phyloP scores from a whole-genome alignment of 2,329 filamentous ascomycete genomes.

The Penicillium sp. region DNA sequence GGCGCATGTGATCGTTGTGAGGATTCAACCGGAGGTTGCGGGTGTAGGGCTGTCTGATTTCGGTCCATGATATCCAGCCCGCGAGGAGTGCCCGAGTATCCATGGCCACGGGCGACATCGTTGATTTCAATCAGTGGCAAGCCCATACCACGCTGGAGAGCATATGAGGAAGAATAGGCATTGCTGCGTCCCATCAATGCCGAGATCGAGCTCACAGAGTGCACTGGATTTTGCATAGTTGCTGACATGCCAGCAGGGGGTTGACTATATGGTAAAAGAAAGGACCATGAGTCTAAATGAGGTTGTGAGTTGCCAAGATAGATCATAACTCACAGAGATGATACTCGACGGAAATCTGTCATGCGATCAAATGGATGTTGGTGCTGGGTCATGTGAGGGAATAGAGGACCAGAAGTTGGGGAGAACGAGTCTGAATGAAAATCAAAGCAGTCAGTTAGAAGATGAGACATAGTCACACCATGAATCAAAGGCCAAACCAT shows the following conservation, averaged over 20 bases:
- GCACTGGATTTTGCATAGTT: constrained; percentile 38
- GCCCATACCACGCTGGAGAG: constrained; percentile 38
- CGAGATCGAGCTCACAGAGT: constrained; percentile 34
- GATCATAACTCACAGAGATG: constrained; percentile 44
- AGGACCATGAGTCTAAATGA: constrained; percentile 21
- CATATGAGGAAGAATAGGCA: constrained; percentile 40
- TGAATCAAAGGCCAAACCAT: constrained; percentile 44
- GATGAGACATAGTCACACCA: not conserved
- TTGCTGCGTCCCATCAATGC: constrained; percentile 46
- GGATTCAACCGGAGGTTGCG: constrained; percentile 36
- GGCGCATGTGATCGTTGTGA: constrained; percentile 25
- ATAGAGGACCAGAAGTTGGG: constrained; percentile 38
- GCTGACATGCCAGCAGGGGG: constrained; percentile 52
- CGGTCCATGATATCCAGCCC: constrained; percentile 39
- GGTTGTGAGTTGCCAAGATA: not conserved
- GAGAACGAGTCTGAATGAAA: constrained; percentile 38
- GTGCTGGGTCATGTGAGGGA: constrained; percentile 37
- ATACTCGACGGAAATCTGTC: constrained; percentile 43
- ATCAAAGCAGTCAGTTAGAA: constrained; percentile 26
- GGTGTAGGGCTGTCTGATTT: constrained; percentile 36
- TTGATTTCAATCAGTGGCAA: constrained; percentile 37
- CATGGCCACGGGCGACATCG: constrained; percentile 40
- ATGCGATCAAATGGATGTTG: constrained; percentile 43
- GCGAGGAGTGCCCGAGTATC: constrained; percentile 40
- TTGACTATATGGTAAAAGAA: constrained; percentile 42